Percentiles rank a stretch among this genome's conserved stretches.
Evolutionary conservation across 768 basidiomycete species (phyloP).

Genomic region (Tylopilus sp.): DNA sequence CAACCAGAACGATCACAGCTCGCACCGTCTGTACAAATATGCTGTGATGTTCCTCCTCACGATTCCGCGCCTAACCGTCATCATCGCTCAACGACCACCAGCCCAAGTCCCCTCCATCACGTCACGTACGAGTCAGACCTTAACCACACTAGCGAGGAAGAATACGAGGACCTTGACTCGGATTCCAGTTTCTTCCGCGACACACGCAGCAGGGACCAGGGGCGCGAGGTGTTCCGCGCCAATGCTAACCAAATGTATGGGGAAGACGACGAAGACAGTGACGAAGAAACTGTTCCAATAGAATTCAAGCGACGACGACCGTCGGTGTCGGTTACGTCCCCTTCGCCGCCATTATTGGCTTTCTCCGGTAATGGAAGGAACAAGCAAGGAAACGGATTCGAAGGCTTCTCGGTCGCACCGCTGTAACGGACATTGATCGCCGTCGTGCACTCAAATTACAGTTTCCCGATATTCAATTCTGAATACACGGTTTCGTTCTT

Average conservation of each 20-base stretch:
- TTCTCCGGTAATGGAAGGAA: slow-evolving; percentile 12
- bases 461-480: slow-evolving; percentile 17
- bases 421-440: slow-evolving; percentile 12
- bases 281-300: slow-evolving; percentile 34
- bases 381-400: slow-evolving; percentile 1
- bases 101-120: slow-evolving; percentile 39
- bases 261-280: slow-evolving; percentile 34
- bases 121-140: slow-evolving; percentile 31
- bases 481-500: not conserved
- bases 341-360: slow-evolving; percentile 16
- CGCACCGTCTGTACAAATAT: slow-evolving; percentile 18
- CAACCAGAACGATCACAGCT: slow-evolving; percentile 30
- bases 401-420: not conserved
- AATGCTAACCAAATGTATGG: slow-evolving; percentile 33
- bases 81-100: slow-evolving; percentile 33
- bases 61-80: slow-evolving; percentile 22
- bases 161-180: slow-evolving; percentile 31
- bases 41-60: slow-evolving; percentile 25
- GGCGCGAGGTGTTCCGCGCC: slow-evolving; percentile 27
- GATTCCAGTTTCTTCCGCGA: slow-evolving; percentile 35
- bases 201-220: slow-evolving; percentile 20
- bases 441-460: slow-evolving; percentile 16
- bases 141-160: slow-evolving; percentile 29
- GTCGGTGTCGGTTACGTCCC: slow-evolving; percentile 28
- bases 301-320: slow-evolving; percentile 35